These are phyloP conservation scores for Boletus rufocinnamomeus DNA, from an alignment of 768 basidiomycete species.

Conservation along the genomic window DNA sequence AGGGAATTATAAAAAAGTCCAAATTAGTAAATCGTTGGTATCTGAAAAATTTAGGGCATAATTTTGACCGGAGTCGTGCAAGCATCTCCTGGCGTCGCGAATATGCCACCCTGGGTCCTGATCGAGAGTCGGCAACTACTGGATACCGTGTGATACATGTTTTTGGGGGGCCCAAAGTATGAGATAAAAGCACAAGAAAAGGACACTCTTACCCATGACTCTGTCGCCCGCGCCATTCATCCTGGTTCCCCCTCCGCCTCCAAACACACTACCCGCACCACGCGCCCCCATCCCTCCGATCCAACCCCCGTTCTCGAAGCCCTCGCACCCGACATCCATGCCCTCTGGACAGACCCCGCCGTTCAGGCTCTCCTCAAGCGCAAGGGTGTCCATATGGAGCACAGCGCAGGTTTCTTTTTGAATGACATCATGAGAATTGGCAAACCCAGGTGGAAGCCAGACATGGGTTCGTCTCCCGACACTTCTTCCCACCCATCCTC, in stretches of 20 bases:
- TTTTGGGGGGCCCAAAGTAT: too few relatives aligned
- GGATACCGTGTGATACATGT: too few relatives aligned
- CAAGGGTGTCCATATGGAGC: constrained; percentile 54
- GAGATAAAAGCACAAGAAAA: too few relatives aligned
- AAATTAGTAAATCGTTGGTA: too few relatives aligned
- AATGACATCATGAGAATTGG: constrained; percentile 67
- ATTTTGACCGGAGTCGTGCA: too few relatives aligned
- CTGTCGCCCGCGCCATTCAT: constrained; percentile 11
- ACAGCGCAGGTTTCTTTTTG: constrained; percentile 73
- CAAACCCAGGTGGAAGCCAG: constrained; percentile 55
- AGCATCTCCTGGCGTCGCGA: too few relatives aligned
- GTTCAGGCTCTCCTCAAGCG: constrained; percentile 54
- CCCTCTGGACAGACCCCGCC: constrained; percentile 59
- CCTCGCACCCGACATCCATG: constrained; percentile 58
- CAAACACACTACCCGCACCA: constrained; percentile 1
- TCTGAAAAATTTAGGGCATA: too few relatives aligned
- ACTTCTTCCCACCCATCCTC: background rate
- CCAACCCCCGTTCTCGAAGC: constrained; percentile 53
- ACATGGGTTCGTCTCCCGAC: constrained; percentile 47
- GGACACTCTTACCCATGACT: constrained; percentile 7
- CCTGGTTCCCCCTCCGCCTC: background rate
- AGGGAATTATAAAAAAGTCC: too few relatives aligned
- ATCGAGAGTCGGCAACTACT: too few relatives aligned
- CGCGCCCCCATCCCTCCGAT: constrained; percentile 35
- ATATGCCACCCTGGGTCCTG: too few relatives aligned